Evolutionary conservation across 2,329 filamentous ascomycete species (phyloP).

Genomic region (Emydomyces testavorans): DNA sequence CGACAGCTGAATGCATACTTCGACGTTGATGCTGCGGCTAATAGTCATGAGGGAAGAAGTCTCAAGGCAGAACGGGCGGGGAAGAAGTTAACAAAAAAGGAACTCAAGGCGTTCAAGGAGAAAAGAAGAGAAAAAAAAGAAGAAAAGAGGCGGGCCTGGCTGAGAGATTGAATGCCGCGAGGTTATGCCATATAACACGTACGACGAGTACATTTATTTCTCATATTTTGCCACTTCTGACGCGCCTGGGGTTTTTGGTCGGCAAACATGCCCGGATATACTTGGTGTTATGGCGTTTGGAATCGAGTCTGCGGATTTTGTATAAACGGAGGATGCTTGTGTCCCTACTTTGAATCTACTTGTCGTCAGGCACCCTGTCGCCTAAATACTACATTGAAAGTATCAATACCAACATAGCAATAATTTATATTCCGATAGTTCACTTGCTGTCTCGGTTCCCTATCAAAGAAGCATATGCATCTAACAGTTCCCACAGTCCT

Average conservation of each 20-base stretch:
- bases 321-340: neutral
- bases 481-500: too few species aligned
- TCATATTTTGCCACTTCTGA: neutral
- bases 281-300: constrained; percentile 10
- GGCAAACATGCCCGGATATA: constrained; percentile 2
- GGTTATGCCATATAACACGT: neutral
- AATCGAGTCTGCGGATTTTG: neutral
- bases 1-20: constrained; percentile 92
- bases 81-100: constrained; percentile 72
- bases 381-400: too few species aligned
- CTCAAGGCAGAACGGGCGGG: constrained; percentile 80
- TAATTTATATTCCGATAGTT: neutral
- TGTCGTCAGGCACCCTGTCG: neutral
- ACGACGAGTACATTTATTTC: constrained; percentile 1
- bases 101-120: constrained; percentile 84
- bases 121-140: constrained; percentile 83
- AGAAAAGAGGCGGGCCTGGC: constrained; percentile 84
- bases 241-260: neutral
- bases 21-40: constrained; percentile 88
- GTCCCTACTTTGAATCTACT: neutral
- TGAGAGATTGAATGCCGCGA: constrained; percentile 56
- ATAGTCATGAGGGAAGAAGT: constrained; percentile 78
- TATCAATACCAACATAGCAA: too few species aligned
- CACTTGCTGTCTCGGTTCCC: neutral
- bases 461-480: too few species aligned